Conservation (phyloP, 495 filamentous ascomycete species). For the Terfezia boudieri region DNA sequence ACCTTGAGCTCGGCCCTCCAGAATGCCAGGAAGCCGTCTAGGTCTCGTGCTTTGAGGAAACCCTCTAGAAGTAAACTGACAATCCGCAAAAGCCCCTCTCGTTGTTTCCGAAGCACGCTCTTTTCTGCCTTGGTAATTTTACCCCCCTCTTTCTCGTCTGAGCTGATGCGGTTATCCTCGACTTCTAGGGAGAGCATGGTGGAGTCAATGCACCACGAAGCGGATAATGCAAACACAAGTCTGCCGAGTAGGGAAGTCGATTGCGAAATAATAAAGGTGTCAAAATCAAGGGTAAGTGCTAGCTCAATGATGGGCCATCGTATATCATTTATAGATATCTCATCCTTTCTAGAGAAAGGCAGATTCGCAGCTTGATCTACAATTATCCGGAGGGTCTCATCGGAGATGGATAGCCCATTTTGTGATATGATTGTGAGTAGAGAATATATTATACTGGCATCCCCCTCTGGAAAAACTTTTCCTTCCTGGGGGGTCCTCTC, state of each 20-base stretch:
- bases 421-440: constrained; percentile 10
- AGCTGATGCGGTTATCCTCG: too few species aligned
- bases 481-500: neutral
- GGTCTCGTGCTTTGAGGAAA: constrained; percentile 12
- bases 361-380: constrained; percentile 11
- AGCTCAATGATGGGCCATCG: constrained; percentile 10
- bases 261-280: constrained; percentile 10
- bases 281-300: constrained; percentile 13
- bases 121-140: too few species aligned
- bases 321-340: neutral
- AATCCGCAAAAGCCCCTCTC: constrained; percentile 1
- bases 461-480: constrained; percentile 1
- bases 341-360: neutral
- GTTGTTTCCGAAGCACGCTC: neutral
- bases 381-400: constrained; percentile 6
- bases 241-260: neutral
- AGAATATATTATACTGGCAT: constrained; percentile 4
- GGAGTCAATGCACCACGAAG: neutral
- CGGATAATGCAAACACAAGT: neutral
- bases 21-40: constrained; percentile 8
- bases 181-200: neutral
- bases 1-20: constrained; percentile 8
- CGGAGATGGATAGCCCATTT: constrained; percentile 7
- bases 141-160: too few species aligned
- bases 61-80: constrained; percentile 10